phyloP scores from a whole-genome alignment of 305 asterid genomes.

The Fraxinus greggii region DNA sequence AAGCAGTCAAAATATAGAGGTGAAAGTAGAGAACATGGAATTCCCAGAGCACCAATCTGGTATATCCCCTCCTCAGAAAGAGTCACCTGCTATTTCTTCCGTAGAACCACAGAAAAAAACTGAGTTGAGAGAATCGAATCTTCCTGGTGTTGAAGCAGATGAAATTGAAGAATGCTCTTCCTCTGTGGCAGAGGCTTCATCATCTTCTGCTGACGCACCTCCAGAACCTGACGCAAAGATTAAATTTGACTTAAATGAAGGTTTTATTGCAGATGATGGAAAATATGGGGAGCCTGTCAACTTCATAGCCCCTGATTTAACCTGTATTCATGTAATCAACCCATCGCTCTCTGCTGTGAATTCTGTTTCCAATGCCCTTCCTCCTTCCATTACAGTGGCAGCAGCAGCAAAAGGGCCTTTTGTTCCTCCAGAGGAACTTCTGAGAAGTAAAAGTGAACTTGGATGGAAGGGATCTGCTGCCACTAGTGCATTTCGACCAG shows the following conservation, averaged over 20 bases:
- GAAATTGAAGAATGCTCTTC: slow-evolving; percentile 24
- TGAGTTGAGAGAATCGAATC: slow-evolving; percentile 27
- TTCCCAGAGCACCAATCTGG: slow-evolving; percentile 21
- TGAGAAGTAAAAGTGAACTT: slow-evolving; percentile 55
- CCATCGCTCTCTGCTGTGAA: slow-evolving; percentile 31
- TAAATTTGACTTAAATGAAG: slow-evolving; percentile 55
- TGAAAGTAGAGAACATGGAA: slow-evolving; percentile 30
- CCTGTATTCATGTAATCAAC: slow-evolving; percentile 30
- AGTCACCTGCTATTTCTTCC: slow-evolving; percentile 25
- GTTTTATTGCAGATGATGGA: slow-evolving; percentile 45
- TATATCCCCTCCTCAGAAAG: slow-evolving; percentile 21
- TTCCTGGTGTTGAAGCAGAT: slow-evolving; percentile 27
- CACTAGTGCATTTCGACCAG: slow-evolving; percentile 77
- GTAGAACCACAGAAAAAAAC: slow-evolving; percentile 26
- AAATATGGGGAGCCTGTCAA: slow-evolving; percentile 36
- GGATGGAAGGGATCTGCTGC: slow-evolving; percentile 86
- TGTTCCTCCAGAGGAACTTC: slow-evolving; percentile 61
- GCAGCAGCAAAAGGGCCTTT: slow-evolving; percentile 68
- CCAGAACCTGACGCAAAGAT: slow-evolving; percentile 36
- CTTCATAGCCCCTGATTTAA: slow-evolving; percentile 23
- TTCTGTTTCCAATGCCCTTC: slow-evolving; percentile 29
- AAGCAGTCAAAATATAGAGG: slow-evolving; percentile 19
- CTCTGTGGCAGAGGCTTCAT: slow-evolving; percentile 29
- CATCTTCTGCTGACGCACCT: slow-evolving; percentile 29
- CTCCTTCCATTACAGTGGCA: slow-evolving; percentile 57